Conservation (phyloP, 2,329 filamentous ascomycete species). For the Fusarium humuli region DNA sequence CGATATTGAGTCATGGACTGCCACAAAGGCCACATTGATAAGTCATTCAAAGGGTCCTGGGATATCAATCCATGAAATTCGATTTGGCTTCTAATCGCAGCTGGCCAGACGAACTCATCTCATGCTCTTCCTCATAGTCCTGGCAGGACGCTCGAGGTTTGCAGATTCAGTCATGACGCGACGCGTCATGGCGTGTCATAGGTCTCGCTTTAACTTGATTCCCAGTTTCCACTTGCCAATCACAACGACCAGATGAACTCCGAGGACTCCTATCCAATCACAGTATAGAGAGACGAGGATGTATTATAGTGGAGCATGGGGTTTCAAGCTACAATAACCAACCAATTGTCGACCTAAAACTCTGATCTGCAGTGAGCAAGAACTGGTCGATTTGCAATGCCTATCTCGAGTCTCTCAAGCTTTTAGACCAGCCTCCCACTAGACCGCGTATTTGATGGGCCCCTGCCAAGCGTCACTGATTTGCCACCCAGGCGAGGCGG, state of each 20-base stretch:
- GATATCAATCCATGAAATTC: neutral
- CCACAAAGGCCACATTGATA: neutral
- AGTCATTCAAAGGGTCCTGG: neutral
- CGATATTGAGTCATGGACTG: neutral
- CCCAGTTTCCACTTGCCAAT: neutral
- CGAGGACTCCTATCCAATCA: constrained; percentile 1
- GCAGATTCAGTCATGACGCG: constrained; percentile 1
- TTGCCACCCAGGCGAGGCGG: neutral
- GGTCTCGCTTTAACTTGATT: neutral
- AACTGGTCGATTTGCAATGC: neutral
- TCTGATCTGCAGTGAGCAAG: neutral
- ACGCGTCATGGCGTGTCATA: constrained; percentile 4
- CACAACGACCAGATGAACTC: neutral
- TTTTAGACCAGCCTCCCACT: neutral
- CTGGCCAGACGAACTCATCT: neutral
- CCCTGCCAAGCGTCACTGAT: neutral
- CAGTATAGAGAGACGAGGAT: neutral
- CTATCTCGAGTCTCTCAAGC: too few species aligned
- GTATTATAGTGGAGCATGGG: neutral
- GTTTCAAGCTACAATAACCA: neutral
- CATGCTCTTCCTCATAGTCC: neutral
- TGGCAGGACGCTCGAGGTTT: neutral
- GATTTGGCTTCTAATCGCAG: neutral
- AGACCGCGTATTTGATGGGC: neutral
- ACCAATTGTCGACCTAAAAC: neutral